Conservation (phyloP, 2,329 filamentous ascomycete genomes). For the Fusarium sp. region DNA sequence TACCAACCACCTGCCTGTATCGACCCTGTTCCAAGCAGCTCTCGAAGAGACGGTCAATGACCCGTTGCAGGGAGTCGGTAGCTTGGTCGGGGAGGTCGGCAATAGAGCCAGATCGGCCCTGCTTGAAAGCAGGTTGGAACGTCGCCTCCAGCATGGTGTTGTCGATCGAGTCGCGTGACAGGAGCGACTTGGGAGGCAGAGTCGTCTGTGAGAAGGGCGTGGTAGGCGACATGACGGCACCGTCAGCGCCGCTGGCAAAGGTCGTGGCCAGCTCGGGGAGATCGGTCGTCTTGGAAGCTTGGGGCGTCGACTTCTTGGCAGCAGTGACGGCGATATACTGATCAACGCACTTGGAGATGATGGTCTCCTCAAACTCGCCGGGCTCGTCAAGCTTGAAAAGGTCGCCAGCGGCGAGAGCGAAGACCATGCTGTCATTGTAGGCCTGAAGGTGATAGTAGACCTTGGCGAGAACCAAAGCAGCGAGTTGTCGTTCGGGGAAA, state of each 20-base stretch:
- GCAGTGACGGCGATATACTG: conserved; percentile 89
- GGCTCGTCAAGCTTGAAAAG: conserved; percentile 93
- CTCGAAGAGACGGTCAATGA: conserved; percentile 93
- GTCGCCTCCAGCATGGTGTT: conserved; percentile 74
- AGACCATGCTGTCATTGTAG: conserved; percentile 99
- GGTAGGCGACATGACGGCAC: conserved; percentile 87
- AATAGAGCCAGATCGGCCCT: conserved; percentile 71
- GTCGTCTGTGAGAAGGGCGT: conserved; percentile 96
- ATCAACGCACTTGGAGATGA: conserved; percentile 98
- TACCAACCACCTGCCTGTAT: conserved; percentile 96
- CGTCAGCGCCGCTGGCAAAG: conserved; percentile 80
- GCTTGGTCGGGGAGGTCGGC: conserved; percentile 77
- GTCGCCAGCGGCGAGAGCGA: conserved; percentile 94
- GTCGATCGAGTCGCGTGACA: conserved; percentile 84
- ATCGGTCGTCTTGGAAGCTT: conserved; percentile 60
- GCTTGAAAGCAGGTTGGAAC: conserved; percentile 68
- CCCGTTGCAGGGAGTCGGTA: conserved; percentile 84
- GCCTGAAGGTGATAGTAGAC: conserved; percentile 99
- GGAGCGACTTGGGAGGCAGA: conserved; percentile 91
- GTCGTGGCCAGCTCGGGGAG: conserved; percentile 83
- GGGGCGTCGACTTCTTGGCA: conserved; percentile 64
- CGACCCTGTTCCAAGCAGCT: conserved; percentile 88
- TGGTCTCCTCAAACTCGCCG: conserved; percentile 98
- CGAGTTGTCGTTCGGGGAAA: conserved; percentile 94
- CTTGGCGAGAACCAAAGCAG: conserved; percentile 95